These are phyloP conservation scores for Cladorrhinum samala DNA, from an alignment of 495 filamentous ascomycete genomes.

Conservation along the genomic window DNA sequence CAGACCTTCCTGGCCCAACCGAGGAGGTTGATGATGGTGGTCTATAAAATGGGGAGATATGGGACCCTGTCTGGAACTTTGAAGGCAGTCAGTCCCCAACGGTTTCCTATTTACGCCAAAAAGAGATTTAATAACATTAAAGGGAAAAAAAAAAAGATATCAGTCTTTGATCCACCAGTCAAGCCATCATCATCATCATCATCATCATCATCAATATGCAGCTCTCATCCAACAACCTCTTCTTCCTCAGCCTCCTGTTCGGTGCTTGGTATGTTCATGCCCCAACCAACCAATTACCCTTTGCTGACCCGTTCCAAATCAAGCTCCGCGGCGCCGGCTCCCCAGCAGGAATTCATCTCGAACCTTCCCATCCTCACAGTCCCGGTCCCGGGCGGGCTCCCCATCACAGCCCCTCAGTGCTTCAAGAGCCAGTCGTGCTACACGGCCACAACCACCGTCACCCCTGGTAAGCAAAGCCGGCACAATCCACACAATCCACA, in stretches of 20 bases:
- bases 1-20: no score
- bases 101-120: no score
- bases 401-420: not conserved
- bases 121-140: no score
- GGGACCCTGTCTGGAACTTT: no score
- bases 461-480: slow-evolving; percentile 7
- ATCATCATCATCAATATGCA: not conserved
- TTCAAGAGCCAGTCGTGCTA: slow-evolving; percentile 10
- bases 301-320: no score
- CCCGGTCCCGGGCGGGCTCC: not conserved
- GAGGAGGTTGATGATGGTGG: no score
- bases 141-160: no score
- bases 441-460: slow-evolving; percentile 13
- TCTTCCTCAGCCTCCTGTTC: slow-evolving; percentile 1
- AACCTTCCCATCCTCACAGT: not conserved
- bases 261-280: not conserved
- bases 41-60: no score
- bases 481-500: no score
- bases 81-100: no score
- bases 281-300: no score
- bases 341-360: not conserved
- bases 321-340: not conserved
- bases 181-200: not conserved
- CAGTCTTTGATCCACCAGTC: not conserved
- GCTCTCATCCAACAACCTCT: not conserved